Evolutionary conservation across 805 yeast genomes (phyloP).

Genomic region (Candida multigemmis): DNA sequence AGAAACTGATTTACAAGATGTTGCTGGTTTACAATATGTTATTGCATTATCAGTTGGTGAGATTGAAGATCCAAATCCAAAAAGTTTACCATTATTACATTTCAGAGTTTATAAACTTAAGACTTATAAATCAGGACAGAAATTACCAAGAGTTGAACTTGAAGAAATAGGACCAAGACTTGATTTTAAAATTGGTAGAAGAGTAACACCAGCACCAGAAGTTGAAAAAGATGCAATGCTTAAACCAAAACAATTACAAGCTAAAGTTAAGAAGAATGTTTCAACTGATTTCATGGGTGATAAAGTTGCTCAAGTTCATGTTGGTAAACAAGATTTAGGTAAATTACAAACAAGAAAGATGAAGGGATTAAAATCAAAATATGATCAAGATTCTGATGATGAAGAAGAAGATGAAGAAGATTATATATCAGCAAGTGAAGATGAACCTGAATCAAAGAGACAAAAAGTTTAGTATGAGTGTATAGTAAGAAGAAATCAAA

Average conservation of each 20-base stretch:
- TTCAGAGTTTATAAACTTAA: constrained; percentile 88
- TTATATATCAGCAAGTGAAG: constrained; percentile 7
- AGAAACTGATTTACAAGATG: constrained; percentile 74
- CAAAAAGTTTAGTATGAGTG: constrained; percentile 18
- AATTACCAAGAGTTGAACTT: constrained; percentile 86
- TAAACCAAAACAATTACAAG: constrained; percentile 73
- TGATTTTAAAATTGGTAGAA: constrained; percentile 87
- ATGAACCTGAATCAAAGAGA: constrained; percentile 20
- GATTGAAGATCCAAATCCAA: constrained; percentile 66
- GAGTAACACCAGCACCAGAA: constrained; percentile 74
- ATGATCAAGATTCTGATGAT: constrained; percentile 62
- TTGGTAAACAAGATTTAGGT: constrained; percentile 88
- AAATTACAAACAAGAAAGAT: constrained; percentile 94
- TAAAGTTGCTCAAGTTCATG: constrained; percentile 91
- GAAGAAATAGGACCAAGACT: constrained; percentile 94
- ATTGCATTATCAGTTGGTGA: constrained; percentile 72
- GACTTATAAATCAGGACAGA: constrained; percentile 76
- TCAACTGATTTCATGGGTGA: constrained; percentile 88
- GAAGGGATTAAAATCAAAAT: constrained; percentile 91
- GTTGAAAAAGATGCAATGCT: constrained; percentile 82
- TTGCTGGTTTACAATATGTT: constrained; percentile 89
- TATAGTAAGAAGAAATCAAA: too few species aligned
- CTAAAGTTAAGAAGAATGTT: constrained; percentile 82
- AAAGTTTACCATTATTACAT: constrained; percentile 66
- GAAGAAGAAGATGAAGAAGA: constrained; percentile 29